These are phyloP conservation scores for Chlorencoelia australis DNA, from an alignment of 2,329 filamentous ascomycete genomes.

Conservation along the genomic window DNA sequence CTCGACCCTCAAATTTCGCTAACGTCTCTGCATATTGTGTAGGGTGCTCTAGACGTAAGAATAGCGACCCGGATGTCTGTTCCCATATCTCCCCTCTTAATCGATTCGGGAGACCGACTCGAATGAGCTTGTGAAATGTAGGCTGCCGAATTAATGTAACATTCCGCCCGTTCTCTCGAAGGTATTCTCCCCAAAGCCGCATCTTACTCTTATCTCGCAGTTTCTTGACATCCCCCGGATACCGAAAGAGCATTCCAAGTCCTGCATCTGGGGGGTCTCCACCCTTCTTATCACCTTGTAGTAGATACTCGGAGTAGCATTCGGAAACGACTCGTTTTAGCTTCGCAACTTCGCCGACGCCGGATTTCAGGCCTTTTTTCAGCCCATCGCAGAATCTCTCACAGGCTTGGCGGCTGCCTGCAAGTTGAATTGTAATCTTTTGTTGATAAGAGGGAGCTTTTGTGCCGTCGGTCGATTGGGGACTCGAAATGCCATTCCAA, in stretches of 20 bases:
- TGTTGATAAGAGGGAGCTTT: conserved; percentile 48
- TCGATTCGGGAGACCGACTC: conserved; percentile 88
- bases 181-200: conserved; percentile 92
- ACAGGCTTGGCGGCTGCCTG: conserved; percentile 77
- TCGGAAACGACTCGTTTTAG: conserved; percentile 70
- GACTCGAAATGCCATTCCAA: conserved; percentile 66
- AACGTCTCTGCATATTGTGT: conserved; percentile 77
- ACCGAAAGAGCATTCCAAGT: conserved; percentile 83
- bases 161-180: conserved; percentile 90
- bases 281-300: conserved; percentile 51
- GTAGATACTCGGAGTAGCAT: conserved; percentile 84
- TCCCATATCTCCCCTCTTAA: conserved; percentile 95
- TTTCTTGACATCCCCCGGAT: conserved; percentile 91
- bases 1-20: conserved; percentile 69
- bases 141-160: conserved; percentile 86
- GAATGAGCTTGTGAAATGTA: conserved; percentile 94
- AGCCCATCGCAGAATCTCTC: conserved; percentile 94
- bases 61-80: conserved; percentile 82
- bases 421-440: conserved; percentile 83
- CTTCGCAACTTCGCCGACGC: conserved; percentile 78
- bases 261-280: conserved; percentile 78
- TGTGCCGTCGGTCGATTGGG: conserved; percentile 35
- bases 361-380: conserved; percentile 79
- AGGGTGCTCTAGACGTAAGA: conserved; percentile 76
- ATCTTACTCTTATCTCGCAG: conserved; percentile 93